Conservation (phyloP, 1,284 basidiomycete genomes). For the Cutaneotrichosporon cutaneum region DNA sequence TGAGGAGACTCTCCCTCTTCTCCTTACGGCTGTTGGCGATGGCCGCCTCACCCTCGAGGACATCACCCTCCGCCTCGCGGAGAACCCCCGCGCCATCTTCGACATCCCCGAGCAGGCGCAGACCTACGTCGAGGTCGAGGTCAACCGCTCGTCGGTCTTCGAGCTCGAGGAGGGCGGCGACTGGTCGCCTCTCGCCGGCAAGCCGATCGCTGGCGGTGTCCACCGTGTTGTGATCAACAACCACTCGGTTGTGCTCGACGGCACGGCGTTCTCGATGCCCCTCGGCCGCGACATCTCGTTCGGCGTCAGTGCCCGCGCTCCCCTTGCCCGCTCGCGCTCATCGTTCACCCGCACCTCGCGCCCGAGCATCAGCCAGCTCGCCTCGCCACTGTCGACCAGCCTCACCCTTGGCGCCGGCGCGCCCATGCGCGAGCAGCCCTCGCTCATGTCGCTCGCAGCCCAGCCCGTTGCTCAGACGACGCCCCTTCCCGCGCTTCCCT, state of each 20-base stretch:
- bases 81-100: slow-evolving; percentile 92
- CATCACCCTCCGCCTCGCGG: slow-evolving; percentile 75
- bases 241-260: slow-evolving; percentile 90
- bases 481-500: slow-evolving; percentile 53
- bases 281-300: slow-evolving; percentile 81
- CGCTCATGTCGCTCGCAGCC: slow-evolving; percentile 47
- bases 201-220: slow-evolving; percentile 68
- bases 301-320: slow-evolving; percentile 54
- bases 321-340: slow-evolving; percentile 2
- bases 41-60: slow-evolving; percentile 80
- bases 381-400: slow-evolving; percentile 16
- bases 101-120: slow-evolving; percentile 80
- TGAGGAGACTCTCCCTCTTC: slow-evolving; percentile 81
- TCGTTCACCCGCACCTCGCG: slow-evolving; percentile 48
- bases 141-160: slow-evolving; percentile 72
- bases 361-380: slow-evolving; percentile 32
- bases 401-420: slow-evolving; percentile 27
- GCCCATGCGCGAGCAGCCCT: slow-evolving; percentile 25
- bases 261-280: slow-evolving; percentile 63
- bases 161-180: slow-evolving; percentile 52
- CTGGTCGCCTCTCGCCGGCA: slow-evolving; percentile 84
- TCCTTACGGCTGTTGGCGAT: slow-evolving; percentile 81
- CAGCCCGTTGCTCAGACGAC: slow-evolving; percentile 24
- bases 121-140: slow-evolving; percentile 89
- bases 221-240: slow-evolving; percentile 90